These are phyloP conservation scores for Mycena citricolor DNA, from an alignment of 1,284 basidiomycete species.

Conservation along the genomic window DNA sequence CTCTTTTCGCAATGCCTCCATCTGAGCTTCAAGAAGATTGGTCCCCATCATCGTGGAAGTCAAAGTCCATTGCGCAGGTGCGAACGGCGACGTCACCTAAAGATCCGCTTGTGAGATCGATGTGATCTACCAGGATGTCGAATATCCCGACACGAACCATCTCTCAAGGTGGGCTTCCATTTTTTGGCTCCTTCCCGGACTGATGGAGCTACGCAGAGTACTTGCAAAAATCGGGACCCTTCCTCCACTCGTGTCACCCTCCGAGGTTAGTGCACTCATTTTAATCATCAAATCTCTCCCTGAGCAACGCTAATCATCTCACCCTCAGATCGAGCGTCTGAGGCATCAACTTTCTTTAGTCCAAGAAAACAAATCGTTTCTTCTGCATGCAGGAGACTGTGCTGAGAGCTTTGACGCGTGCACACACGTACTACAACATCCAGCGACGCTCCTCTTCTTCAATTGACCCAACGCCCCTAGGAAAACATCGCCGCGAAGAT, in stretches of 20 bases:
- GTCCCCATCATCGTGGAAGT: constrained; percentile 59
- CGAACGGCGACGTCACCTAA: constrained; percentile 16
- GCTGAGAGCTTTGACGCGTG: constrained; percentile 94
- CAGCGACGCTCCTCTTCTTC: constrained; percentile 7
- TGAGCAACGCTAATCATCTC: constrained; percentile 10
- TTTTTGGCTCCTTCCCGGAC: not conserved
- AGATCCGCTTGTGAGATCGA: not conserved
- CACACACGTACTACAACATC: constrained; percentile 61
- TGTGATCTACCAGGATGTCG: constrained; percentile 42
- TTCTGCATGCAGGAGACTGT: constrained; percentile 96
- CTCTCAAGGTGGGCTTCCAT: constrained; percentile 40
- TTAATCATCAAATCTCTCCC: constrained; percentile 2
- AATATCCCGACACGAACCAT: constrained; percentile 51
- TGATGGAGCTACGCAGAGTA: constrained; percentile 48
- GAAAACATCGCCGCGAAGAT: constrained; percentile 94
- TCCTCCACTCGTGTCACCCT: constrained; percentile 86
- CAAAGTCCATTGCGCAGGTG: constrained; percentile 69
- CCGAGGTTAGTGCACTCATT: constrained; percentile 62
- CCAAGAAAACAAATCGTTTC: constrained; percentile 86
- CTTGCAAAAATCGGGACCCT: constrained; percentile 72
- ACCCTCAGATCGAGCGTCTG: constrained; percentile 84
- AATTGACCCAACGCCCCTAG: constrained; percentile 36
- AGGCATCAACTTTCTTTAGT: constrained; percentile 79
- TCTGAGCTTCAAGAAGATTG: constrained; percentile 34
- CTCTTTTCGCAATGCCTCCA: too few relatives aligned